These are phyloP conservation scores for Solanum microdontum DNA, from an alignment of 257 asterid genomes.

Conservation along the genomic window DNA sequence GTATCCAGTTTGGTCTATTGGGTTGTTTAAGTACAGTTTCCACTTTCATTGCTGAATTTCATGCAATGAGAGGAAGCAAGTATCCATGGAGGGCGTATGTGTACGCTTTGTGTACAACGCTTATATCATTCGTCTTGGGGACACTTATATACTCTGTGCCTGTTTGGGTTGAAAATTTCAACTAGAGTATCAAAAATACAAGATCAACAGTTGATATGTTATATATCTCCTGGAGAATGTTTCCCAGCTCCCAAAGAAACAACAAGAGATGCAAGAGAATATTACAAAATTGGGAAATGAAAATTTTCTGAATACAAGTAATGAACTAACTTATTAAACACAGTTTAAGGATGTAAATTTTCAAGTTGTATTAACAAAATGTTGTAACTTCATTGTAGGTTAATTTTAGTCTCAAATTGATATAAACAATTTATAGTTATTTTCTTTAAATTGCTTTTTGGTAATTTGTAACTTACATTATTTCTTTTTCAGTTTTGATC, in stretches of 20 bases:
- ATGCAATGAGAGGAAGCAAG: slow-evolving; percentile 58
- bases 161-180: slow-evolving; percentile 35
- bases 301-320: background rate
- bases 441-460: background rate
- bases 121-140: slow-evolving; percentile 42
- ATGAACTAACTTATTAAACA: background rate
- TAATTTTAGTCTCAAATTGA: background rate
- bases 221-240: background rate
- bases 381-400: background rate
- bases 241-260: background rate
- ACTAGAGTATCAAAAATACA: slow-evolving; percentile 7
- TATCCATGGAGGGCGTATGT: slow-evolving; percentile 62
- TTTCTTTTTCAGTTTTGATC: too few species aligned
- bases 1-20: slow-evolving; percentile 62
- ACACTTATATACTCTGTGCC: slow-evolving; percentile 62
- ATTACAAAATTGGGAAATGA: background rate
- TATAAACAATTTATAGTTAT: background rate
- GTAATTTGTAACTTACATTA: background rate
- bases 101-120: slow-evolving; percentile 38
- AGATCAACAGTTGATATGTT: background rate
- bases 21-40: slow-evolving; percentile 92
- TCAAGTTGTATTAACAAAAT: background rate
- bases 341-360: background rate
- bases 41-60: slow-evolving; percentile 70
- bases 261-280: background rate